phyloP scores from a whole-genome alignment of 208 protist species.

The Phytomonas serpens region DNA sequence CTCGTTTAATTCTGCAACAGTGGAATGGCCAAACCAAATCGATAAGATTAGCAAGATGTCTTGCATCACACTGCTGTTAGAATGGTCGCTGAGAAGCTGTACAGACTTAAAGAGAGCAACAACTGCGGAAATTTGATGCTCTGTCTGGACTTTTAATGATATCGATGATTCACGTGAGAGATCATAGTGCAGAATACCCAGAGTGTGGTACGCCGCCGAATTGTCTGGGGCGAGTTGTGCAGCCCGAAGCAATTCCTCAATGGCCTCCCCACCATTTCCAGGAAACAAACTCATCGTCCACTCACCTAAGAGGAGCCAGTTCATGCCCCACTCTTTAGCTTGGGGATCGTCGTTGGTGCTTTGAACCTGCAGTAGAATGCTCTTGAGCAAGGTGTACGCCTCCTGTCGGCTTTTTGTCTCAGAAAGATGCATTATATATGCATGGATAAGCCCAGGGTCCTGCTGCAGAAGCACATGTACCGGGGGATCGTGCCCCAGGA shows the following conservation, averaged over 20 bases:
- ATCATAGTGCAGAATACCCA: conserved; percentile 84
- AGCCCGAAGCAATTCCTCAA: conserved; percentile 58
- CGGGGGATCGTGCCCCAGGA: conserved; percentile 33
- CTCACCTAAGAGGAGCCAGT: conserved; percentile 81
- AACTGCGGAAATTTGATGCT: conserved; percentile 63
- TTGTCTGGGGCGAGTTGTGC: conserved; percentile 65
- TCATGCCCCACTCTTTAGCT: conserved; percentile 66
- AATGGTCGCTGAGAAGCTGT: conserved; percentile 56
- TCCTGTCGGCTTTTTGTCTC: conserved; percentile 45
- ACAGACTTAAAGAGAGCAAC: conserved; percentile 77
- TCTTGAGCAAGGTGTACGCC: conserved; percentile 53
- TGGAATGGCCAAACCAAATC: conserved; percentile 96
- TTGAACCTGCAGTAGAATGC: conserved; percentile 48
- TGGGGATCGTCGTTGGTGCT: conserved; percentile 26
- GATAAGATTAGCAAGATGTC: conserved; percentile 98
- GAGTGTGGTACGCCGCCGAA: conserved; percentile 73
- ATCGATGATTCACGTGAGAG: conserved; percentile 63
- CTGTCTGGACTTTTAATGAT: conserved; percentile 40
- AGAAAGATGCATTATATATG: conserved; percentile 75
- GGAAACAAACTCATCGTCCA: conserved; percentile 81
- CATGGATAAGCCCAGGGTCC: conserved; percentile 81
- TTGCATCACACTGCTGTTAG: conserved; percentile 86
- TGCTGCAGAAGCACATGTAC: conserved; percentile 38
- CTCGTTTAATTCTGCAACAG: conserved; percentile 57
- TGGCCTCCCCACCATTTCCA: conserved; percentile 68